A percentile compares a stretch with the other conserved stretches of the same genome.
These are phyloP conservation scores for Aureobasidium sp. DNA, from an alignment of 2,329 filamentous ascomycete species.

Conservation along the genomic window DNA sequence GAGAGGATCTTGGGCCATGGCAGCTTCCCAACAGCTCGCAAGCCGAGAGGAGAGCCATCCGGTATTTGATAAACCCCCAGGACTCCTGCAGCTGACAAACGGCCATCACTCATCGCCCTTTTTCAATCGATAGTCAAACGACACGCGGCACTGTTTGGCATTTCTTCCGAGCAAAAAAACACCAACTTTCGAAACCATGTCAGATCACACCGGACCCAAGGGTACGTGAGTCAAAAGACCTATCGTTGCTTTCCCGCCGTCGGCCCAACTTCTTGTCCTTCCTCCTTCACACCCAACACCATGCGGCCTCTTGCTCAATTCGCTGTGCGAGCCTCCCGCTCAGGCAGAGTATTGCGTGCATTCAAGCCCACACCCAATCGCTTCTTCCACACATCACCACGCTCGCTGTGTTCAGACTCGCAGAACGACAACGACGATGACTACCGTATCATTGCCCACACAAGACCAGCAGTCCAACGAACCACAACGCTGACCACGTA, in stretches of 20 bases:
- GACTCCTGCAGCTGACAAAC: not conserved
- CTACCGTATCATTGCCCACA: constrained; percentile 1
- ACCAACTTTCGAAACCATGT: not conserved
- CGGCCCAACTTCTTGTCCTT: not conserved
- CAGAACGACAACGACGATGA: not conserved
- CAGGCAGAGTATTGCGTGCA: not conserved
- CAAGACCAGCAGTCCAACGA: not conserved
- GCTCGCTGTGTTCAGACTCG: not conserved
- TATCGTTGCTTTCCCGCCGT: not conserved
- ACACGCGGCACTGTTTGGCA: not conserved
- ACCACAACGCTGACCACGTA: not conserved
- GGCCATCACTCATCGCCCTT: not conserved
- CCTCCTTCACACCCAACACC: constrained; percentile 6
- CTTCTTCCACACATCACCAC: constrained; percentile 2
- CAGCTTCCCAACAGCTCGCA: constrained; percentile 7
- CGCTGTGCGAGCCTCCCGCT: constrained; percentile 1
- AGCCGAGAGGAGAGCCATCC: constrained; percentile 7
- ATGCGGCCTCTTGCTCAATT: constrained; percentile 1
- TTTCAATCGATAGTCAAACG: not conserved
- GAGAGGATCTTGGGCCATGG: not conserved
- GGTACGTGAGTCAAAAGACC: constrained; percentile 7
- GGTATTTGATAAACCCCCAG: constrained; percentile 1
- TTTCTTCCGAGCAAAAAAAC: constrained; percentile 5
- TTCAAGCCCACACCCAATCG: not conserved
- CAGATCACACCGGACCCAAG: constrained; percentile 2